Evolutionary conservation across 108 stramenopile species (phyloP).

Genomic region (Seminavis robusta): DNA sequence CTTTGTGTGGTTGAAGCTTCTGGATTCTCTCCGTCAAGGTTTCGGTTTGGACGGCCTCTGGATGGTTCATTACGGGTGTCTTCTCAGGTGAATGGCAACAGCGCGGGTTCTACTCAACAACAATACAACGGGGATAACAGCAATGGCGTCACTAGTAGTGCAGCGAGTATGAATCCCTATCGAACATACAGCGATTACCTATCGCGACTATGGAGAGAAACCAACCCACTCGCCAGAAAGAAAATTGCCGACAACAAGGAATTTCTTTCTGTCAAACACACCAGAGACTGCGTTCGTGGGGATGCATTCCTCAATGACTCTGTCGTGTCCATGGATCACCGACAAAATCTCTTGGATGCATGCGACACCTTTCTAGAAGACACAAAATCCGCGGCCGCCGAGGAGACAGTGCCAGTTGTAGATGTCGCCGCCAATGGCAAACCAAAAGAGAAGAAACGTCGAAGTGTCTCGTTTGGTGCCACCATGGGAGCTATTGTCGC

Average conservation of each 20-base stretch:
- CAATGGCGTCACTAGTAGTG: too few species aligned
- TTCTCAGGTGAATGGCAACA: too few species aligned
- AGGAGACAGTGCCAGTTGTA: background rate
- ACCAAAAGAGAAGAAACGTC: conserved; percentile 28
- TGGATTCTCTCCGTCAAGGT: too few species aligned
- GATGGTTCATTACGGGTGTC: too few species aligned
- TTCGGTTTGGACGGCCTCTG: too few species aligned
- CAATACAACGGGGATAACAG: too few species aligned
- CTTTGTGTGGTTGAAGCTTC: too few species aligned
- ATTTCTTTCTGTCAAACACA: conserved; percentile 30
- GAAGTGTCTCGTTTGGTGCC: conserved; percentile 79
- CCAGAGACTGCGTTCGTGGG: conserved; percentile 19
- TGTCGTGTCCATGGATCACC: conserved; percentile 5
- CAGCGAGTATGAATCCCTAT: too few species aligned
- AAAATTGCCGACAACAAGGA: conserved; percentile 46
- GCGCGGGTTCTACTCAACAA: too few species aligned
- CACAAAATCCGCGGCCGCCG: background rate
- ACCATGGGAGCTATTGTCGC: conserved; percentile 84
- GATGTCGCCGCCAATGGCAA: background rate
- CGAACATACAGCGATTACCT: conserved; percentile 34
- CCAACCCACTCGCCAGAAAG: conserved; percentile 28
- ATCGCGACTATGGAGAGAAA: conserved; percentile 54
- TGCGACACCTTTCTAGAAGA: conserved; percentile 26
- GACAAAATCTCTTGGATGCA: conserved; percentile 13
- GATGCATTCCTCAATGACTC: conserved; percentile 16